Evolutionary conservation across 169 alveolate genomes (phyloP).

Genomic region (Perkinsus chesapeaki): DNA sequence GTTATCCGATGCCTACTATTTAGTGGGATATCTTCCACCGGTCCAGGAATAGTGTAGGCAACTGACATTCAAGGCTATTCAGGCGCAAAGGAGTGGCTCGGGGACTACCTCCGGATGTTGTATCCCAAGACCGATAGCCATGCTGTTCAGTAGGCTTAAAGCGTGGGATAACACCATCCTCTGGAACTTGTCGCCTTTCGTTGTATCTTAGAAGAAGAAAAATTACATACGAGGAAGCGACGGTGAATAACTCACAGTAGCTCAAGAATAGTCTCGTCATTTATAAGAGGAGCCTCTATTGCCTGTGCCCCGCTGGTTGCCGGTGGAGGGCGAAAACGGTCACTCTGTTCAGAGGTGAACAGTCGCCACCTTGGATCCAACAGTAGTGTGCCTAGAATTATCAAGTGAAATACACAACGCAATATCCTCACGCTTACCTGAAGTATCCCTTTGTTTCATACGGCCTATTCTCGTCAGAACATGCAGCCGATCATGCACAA

Average conservation of each 20-base stretch:
- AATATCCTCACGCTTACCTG: not conserved
- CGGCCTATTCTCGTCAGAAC: not conserved
- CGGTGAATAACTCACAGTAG: not conserved
- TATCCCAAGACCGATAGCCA: not conserved
- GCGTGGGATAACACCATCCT: not conserved
- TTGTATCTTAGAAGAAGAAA: not conserved
- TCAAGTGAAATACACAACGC: not conserved
- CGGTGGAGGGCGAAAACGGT: not conserved
- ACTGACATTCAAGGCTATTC: not conserved
- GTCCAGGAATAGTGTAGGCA: not conserved
- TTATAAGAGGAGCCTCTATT: not conserved
- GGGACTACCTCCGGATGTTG: not conserved
- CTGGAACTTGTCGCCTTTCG: not conserved
- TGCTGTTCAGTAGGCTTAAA: not conserved
- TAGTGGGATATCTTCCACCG: too few relatives aligned
- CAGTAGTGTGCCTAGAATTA: not conserved
- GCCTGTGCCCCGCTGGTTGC: not conserved
- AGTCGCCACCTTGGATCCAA: not conserved
- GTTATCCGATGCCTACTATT: too few relatives aligned
- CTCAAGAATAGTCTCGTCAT: not conserved
- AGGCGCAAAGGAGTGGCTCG: not conserved
- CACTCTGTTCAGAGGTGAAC: not conserved
- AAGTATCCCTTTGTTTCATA: not conserved
- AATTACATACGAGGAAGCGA: not conserved
- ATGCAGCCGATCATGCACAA: not conserved